Conservation (phyloP, 106 monocot genomes). For the Alisma plantagoaquatica region DNA sequence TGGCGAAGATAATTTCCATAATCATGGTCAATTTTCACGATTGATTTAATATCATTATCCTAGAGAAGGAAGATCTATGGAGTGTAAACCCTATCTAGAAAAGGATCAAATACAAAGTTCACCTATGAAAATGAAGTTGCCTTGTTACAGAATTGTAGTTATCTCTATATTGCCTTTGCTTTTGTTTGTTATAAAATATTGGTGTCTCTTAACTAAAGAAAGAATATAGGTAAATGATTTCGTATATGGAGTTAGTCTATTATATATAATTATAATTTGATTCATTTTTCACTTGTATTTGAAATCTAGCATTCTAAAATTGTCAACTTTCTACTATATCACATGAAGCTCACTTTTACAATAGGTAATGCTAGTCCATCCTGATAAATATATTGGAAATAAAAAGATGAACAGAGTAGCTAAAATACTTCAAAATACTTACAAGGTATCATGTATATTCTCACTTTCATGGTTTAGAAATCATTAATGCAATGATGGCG, state of each 20-base stretch:
- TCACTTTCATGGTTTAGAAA: no score
- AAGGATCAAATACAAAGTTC: conserved; percentile 68
- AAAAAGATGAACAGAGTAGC: no score
- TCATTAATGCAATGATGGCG: no score
- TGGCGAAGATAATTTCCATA: conserved; percentile 5
- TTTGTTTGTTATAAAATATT: conserved; percentile 56
- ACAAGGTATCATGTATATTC: no score
- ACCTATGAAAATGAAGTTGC: conserved; percentile 91
- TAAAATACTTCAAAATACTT: no score
- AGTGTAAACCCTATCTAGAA: conserved; percentile 57
- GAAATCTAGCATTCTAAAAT: not conserved
- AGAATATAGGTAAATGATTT: conserved; percentile 86
- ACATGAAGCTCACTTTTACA: not conserved
- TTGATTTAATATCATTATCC: conserved; percentile 22
- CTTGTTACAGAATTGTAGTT: conserved; percentile 64
- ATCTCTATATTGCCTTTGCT: conserved; percentile 86
- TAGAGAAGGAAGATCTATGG: conserved; percentile 22
- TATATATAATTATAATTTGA: no score
- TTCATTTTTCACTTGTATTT: not conserved
- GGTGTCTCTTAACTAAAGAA: conserved; percentile 69
- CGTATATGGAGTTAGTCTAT: no score
- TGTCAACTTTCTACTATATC: not conserved
- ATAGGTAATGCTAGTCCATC: no score
- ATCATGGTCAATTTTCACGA: conserved; percentile 22
- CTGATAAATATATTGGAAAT: no score